Evolutionary conservation across 352 stramenopile species (phyloP).

Genomic region (Globisporangium echinulatum): DNA sequence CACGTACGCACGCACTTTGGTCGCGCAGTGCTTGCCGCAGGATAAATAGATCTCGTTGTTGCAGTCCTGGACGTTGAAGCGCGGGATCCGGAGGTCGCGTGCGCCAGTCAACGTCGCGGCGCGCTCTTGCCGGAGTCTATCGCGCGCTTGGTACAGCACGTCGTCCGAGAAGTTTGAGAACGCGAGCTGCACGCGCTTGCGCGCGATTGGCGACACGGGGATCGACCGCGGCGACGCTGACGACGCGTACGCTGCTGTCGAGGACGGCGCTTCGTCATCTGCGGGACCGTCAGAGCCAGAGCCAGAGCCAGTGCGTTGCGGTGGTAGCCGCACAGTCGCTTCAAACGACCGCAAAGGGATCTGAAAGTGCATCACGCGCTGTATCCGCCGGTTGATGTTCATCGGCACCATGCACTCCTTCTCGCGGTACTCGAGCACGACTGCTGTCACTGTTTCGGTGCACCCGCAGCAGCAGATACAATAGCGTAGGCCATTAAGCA

Average conservation of each 20-base stretch:
- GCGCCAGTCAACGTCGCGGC: slow-evolving; percentile 62
- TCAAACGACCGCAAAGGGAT: slow-evolving; percentile 82
- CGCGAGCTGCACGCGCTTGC: slow-evolving; percentile 64
- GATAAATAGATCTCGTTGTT: slow-evolving; percentile 84
- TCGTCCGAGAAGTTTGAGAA: slow-evolving; percentile 84
- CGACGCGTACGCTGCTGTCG: slow-evolving; percentile 14
- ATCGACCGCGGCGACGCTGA: slow-evolving; percentile 79
- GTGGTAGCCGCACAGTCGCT: slow-evolving; percentile 67
- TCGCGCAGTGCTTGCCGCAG: slow-evolving; percentile 75
- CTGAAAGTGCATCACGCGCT: slow-evolving; percentile 85
- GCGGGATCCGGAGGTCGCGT: slow-evolving; percentile 44
- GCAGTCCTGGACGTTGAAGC: slow-evolving; percentile 77
- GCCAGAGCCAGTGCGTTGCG: slow-evolving; percentile 14
- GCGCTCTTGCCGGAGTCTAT: slow-evolving; percentile 68
- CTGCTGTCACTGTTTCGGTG: slow-evolving; percentile 48
- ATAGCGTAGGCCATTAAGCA: too few species aligned
- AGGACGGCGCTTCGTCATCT: not conserved
- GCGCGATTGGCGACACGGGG: slow-evolving; percentile 63
- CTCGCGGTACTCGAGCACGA: slow-evolving; percentile 83
- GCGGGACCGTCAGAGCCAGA: not conserved
- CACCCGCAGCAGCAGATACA: not conserved
- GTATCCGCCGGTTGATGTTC: slow-evolving; percentile 83
- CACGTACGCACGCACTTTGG: slow-evolving; percentile 35
- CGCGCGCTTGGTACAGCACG: slow-evolving; percentile 74
- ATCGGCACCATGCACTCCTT: slow-evolving; percentile 78